A percentile compares a stretch with the other conserved stretches of the same genome.
Evolutionary conservation across 306 rosid genomes (phyloP).

Genomic region (Trifolium fragiferum): DNA sequence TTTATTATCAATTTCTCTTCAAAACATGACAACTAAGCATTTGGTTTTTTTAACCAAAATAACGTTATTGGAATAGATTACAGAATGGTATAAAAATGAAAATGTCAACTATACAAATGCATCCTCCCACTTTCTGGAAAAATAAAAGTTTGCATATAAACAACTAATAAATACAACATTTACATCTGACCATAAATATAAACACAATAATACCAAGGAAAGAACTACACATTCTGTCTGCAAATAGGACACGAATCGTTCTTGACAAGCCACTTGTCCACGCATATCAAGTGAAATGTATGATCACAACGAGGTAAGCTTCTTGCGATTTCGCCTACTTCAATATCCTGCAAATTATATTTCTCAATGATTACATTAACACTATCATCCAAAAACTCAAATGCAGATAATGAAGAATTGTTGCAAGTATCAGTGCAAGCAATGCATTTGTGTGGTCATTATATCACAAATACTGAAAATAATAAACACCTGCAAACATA

Average conservation of each 20-base stretch:
- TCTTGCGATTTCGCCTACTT: constrained; percentile 70
- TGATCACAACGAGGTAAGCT: constrained; percentile 67
- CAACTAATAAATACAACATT: constrained; percentile 38
- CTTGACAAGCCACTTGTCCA: constrained; percentile 76
- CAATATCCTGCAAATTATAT: constrained; percentile 61
- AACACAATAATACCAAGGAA: constrained; percentile 20
- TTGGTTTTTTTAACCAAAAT: background rate
- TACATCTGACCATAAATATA: constrained; percentile 25
- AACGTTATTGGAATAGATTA: constrained; percentile 25
- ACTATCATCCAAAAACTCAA: constrained; percentile 18
- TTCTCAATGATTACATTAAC: constrained; percentile 10
- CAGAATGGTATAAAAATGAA: constrained; percentile 28
- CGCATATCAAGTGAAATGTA: constrained; percentile 76
- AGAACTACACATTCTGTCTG: constrained; percentile 60
- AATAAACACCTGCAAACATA: constrained; percentile 77
- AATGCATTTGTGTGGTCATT: constrained; percentile 5
- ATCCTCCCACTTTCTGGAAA: background rate
- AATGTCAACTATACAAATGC: constrained; percentile 31
- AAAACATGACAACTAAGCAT: constrained; percentile 11
- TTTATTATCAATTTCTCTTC: constrained; percentile 1
- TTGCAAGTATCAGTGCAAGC: constrained; percentile 14
- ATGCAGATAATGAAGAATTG: constrained; percentile 11
- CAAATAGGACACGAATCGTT: constrained; percentile 82
- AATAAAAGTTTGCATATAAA: background rate
- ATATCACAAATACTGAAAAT: constrained; percentile 23